Evolutionary conservation across 2,329 filamentous ascomycete genomes (phyloP).

Genomic region (Canariomyces notabilis): DNA sequence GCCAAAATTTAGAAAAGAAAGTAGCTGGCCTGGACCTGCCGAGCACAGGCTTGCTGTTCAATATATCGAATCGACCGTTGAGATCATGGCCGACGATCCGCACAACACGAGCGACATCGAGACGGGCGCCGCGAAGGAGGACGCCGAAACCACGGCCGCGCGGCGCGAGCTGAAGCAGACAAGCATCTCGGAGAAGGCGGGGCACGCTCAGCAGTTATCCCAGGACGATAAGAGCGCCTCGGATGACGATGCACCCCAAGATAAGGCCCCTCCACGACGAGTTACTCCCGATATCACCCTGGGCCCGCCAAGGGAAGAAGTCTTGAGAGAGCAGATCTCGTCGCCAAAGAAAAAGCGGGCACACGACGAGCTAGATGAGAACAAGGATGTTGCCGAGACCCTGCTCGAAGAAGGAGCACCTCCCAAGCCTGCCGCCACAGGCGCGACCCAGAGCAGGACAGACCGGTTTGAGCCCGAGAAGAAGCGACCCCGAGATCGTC

Average conservation of each 20-base stretch:
- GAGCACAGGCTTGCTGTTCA: conserved; percentile 5
- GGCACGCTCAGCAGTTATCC: conserved; percentile 21
- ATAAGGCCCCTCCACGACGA: conserved; percentile 22
- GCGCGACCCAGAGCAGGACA: conserved; percentile 39
- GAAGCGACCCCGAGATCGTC: conserved; percentile 55
- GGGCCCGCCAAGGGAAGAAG: conserved; percentile 32
- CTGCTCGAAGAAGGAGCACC: conserved; percentile 40
- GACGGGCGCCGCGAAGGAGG: conserved; percentile 43
- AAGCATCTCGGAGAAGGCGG: conserved; percentile 51
- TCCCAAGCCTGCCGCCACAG: conserved; percentile 22
- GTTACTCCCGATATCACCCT: conserved; percentile 35
- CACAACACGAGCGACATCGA: conserved; percentile 38
- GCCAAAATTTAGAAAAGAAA: background rate
- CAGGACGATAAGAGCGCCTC: conserved; percentile 26
- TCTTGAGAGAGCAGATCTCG: conserved; percentile 45
- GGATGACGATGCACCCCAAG: conserved; percentile 28
- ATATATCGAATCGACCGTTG: conserved; percentile 7
- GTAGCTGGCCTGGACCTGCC: background rate
- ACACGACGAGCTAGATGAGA: conserved; percentile 53
- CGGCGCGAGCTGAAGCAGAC: conserved; percentile 62
- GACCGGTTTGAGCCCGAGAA: conserved; percentile 59
- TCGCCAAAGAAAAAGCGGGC: conserved; percentile 65
- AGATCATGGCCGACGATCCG: conserved; percentile 42
- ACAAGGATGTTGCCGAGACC: conserved; percentile 33
- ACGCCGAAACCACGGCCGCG: conserved; percentile 58